These are phyloP conservation scores for Trapa incisa DNA, from an alignment of 345 rosid genomes.

Conservation along the genomic window DNA sequence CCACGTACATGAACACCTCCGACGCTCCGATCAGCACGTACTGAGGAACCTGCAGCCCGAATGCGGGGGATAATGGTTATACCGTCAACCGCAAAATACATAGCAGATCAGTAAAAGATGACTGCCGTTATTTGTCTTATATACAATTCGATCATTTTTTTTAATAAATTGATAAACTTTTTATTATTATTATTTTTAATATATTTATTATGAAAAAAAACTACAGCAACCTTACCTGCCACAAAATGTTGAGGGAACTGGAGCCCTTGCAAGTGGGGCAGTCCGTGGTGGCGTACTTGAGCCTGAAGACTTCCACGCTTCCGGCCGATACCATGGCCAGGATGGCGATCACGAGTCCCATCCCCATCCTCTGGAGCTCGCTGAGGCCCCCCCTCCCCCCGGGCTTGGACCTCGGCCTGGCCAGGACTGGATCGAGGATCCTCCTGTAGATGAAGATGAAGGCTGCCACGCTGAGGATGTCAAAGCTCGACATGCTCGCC, in stretches of 20 bases:
- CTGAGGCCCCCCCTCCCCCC: constrained; percentile 36
- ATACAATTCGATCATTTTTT: too few species aligned
- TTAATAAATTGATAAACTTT: too few species aligned
- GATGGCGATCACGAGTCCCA: constrained; percentile 83
- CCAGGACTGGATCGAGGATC: constrained; percentile 64
- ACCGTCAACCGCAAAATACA: too few species aligned
- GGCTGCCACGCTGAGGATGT: constrained; percentile 74
- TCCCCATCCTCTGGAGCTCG: constrained; percentile 93
- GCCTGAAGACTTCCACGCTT: constrained; percentile 70
- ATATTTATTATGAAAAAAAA: too few species aligned
- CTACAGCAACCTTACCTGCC: constrained; percentile 28
- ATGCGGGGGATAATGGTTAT: too few species aligned
- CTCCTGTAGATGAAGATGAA: constrained; percentile 81
- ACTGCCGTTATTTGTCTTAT: too few species aligned
- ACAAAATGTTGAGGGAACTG: constrained; percentile 93
- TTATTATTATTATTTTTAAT: too few species aligned
- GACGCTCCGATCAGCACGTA: constrained; percentile 89
- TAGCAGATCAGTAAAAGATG: too few species aligned
- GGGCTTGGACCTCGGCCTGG: constrained; percentile 31
- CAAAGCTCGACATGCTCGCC: constrained; percentile 97
- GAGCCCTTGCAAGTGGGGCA: constrained; percentile 72
- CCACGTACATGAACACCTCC: constrained; percentile 97
- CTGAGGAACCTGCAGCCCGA: constrained; percentile 42
- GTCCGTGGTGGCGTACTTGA: constrained; percentile 48
- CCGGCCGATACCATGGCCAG: constrained; percentile 90